Conservation (phyloP, 805 yeast species). For the Candida nanaspora region DNA sequence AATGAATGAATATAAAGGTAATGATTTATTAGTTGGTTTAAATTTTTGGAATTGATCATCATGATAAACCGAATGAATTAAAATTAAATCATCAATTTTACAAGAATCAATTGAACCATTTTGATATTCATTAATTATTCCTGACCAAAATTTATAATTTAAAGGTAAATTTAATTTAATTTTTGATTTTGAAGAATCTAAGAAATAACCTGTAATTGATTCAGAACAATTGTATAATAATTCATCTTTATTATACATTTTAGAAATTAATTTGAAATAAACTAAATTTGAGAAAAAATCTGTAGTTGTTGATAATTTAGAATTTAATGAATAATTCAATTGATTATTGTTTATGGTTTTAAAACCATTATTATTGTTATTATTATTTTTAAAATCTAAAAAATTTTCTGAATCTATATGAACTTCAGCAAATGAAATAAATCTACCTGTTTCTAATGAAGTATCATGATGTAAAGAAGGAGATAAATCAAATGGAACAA, state of each 20-base stretch:
- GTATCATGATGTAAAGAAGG: not conserved
- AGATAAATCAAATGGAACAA: not conserved
- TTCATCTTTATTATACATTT: constrained; percentile 14
- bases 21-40: constrained; percentile 4
- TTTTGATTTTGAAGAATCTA: constrained; percentile 10
- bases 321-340: no score
- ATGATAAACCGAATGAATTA: constrained; percentile 21
- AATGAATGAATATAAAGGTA: constrained; percentile 21
- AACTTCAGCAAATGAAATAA: constrained; percentile 4
- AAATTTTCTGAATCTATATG: not conserved
- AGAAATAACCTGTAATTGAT: constrained; percentile 22
- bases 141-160: constrained; percentile 25
- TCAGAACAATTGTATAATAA: constrained; percentile 19
- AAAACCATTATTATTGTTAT: no score
- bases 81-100: constrained; percentile 15
- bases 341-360: no score
- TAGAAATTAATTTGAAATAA: constrained; percentile 20
- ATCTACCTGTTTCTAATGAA: constrained; percentile 3
- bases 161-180: constrained; percentile 23
- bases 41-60: constrained; percentile 20
- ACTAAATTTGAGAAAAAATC: constrained; percentile 21
- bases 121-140: constrained; percentile 21
- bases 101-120: constrained; percentile 20
- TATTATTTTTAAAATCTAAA: no score
- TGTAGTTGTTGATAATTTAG: not conserved